phyloP scores from a whole-genome alignment of 2,329 filamentous ascomycete species.

The Hawksworthiomyces lignivorus region DNA sequence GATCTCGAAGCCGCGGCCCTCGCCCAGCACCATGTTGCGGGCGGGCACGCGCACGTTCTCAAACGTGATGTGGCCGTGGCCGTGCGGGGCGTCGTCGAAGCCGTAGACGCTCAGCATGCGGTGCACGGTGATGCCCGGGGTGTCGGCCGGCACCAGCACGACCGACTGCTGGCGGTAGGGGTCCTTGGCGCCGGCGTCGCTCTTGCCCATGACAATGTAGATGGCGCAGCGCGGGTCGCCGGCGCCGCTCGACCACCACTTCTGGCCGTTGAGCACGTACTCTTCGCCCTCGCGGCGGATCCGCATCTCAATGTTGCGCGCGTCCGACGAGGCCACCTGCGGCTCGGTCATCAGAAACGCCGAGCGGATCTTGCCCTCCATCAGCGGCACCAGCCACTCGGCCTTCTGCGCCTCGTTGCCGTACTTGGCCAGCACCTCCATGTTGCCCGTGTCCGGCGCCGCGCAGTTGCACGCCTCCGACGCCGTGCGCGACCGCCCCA shows the following conservation, averaged over 20 bases:
- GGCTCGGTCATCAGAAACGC: slow-evolving; percentile 95
- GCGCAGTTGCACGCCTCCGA: slow-evolving; percentile 86
- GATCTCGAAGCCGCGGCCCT: slow-evolving; percentile 93
- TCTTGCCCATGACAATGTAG: slow-evolving; percentile 97
- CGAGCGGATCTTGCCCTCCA: slow-evolving; percentile 78
- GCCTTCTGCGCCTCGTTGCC: slow-evolving; percentile 79
- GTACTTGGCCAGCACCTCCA: slow-evolving; percentile 92
- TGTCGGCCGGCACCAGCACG: slow-evolving; percentile 72
- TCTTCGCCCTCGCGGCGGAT: slow-evolving; percentile 79
- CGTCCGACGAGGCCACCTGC: slow-evolving; percentile 79
- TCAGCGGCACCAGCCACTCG: slow-evolving; percentile 70
- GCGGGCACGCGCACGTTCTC: slow-evolving; percentile 81
- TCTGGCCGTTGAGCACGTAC: slow-evolving; percentile 88
- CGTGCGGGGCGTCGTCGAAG: slow-evolving; percentile 96
- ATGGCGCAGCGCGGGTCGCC: slow-evolving; percentile 87
- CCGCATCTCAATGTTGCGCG: slow-evolving; percentile 80
- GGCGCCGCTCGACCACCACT: slow-evolving; percentile 98
- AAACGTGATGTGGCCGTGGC: slow-evolving; percentile 89
- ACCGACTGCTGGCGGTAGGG: slow-evolving; percentile 90
- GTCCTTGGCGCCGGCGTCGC: slow-evolving; percentile 65
- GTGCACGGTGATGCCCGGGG: slow-evolving; percentile 83
- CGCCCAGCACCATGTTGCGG: slow-evolving; percentile 79
- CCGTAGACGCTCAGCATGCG: slow-evolving; percentile 92
- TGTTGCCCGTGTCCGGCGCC: slow-evolving; percentile 88
- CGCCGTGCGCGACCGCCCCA: slow-evolving; percentile 77